Evolutionary conservation across 139 green algal genomes (phyloP).

Genomic region (Volvox reticuliferus): DNA sequence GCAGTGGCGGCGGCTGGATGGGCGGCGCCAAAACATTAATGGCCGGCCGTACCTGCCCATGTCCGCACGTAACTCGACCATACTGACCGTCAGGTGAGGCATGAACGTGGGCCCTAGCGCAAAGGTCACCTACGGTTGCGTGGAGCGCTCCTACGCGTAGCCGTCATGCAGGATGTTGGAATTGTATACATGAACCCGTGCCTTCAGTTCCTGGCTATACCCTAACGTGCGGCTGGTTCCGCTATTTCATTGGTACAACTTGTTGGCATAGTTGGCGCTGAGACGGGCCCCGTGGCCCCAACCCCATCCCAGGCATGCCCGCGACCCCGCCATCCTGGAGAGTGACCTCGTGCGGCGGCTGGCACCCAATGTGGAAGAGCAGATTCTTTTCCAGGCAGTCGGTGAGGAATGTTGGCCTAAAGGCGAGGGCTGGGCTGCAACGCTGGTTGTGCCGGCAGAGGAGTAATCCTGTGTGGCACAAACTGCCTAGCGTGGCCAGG

Average conservation of each 20-base stretch:
- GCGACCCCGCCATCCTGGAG: slow-evolving; percentile 21
- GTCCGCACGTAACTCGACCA: neutral
- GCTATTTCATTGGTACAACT: no score
- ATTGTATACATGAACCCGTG: no score
- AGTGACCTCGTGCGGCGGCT: neutral
- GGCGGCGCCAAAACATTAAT: neutral
- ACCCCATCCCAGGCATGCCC: slow-evolving; percentile 11
- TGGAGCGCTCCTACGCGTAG: no score
- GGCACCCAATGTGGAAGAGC: slow-evolving; percentile 38
- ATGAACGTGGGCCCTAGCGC: neutral
- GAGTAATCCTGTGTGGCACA: no score
- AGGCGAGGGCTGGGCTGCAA: neutral
- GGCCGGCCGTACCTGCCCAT: slow-evolving; percentile 19
- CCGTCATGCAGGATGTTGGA: no score
- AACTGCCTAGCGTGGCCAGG: no score
- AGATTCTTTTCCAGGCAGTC: slow-evolving; percentile 40
- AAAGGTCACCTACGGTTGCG: no score
- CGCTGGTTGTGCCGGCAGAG: no score
- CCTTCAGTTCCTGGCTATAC: no score
- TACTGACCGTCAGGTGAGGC: slow-evolving; percentile 13
- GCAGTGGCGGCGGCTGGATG: slow-evolving; percentile 31
- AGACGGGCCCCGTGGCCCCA: neutral
- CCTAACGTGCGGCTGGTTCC: no score
- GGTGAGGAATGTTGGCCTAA: neutral
- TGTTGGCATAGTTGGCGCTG: no score